Evolutionary conservation across 352 stramenopile genomes (phyloP).

Genomic region (Pythium scleroteichum): DNA sequence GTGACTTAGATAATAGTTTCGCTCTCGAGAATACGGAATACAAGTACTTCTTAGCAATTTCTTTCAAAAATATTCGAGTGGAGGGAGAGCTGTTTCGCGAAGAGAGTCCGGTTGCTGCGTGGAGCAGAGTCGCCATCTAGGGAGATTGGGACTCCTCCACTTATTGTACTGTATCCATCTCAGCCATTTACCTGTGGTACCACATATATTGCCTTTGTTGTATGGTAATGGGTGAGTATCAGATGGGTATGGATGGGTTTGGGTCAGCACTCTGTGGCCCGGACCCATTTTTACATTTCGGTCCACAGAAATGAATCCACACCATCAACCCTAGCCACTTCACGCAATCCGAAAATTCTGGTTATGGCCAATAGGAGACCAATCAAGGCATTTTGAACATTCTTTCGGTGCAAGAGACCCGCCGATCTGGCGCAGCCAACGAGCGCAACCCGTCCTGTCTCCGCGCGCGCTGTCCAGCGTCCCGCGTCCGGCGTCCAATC

Average conservation of each 20-base stretch:
- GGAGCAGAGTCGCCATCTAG: background rate
- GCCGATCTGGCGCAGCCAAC: background rate
- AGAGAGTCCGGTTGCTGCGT: conserved; percentile 18
- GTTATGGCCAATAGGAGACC: too few species aligned
- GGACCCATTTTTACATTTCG: background rate
- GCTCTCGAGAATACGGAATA: too few species aligned
- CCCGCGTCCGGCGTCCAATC: conserved; percentile 1
- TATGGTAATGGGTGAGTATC: too few species aligned
- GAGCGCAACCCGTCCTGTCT: background rate
- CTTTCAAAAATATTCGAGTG: too few species aligned
- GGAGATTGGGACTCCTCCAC: too few species aligned
- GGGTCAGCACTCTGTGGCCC: background rate
- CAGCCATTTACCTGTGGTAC: too few species aligned
- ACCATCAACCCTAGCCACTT: background rate
- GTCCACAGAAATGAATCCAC: background rate
- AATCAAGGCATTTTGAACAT: conserved; percentile 31
- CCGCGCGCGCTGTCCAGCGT: background rate
- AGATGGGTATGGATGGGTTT: conserved; percentile 9
- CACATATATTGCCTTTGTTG: too few species aligned
- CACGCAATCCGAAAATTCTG: background rate
- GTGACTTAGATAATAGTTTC: too few species aligned
- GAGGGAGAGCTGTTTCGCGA: too few species aligned
- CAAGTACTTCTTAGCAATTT: too few species aligned
- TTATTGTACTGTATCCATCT: too few species aligned
- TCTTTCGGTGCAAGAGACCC: conserved; percentile 33